phyloP scores from a whole-genome alignment of 169 alveolate genomes.

The Sarcocystis neurona region DNA sequence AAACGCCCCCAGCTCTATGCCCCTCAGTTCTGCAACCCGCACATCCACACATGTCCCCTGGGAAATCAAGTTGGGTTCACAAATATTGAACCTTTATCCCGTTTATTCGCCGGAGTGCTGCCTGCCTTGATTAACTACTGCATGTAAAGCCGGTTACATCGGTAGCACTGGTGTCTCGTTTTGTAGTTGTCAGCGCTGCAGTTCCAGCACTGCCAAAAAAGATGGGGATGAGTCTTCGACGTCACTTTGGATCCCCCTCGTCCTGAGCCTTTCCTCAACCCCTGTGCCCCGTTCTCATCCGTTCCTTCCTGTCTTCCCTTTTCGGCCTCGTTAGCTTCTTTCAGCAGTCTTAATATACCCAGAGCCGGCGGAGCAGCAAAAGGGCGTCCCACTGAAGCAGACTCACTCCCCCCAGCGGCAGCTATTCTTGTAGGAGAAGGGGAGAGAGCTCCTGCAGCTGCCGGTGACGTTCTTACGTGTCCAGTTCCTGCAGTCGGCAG shows the following conservation, averaged over 20 bases:
- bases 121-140: too few species aligned
- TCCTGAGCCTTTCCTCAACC: background rate
- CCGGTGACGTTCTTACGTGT: background rate
- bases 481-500: background rate
- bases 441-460: too few species aligned
- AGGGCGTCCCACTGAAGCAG: too few species aligned
- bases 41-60: too few species aligned
- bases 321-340: background rate
- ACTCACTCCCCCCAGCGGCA: too few species aligned
- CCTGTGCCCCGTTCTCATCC: background rate
- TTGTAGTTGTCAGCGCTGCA: constrained; percentile 51
- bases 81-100: too few species aligned
- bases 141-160: constrained; percentile 57
- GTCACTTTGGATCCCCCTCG: background rate
- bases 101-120: too few species aligned
- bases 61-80: too few species aligned
- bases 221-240: constrained; percentile 57
- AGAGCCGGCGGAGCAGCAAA: too few species aligned
- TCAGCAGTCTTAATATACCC: background rate
- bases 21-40: too few species aligned
- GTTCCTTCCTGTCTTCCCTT: background rate
- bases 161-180: constrained; percentile 51
- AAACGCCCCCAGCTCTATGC: too few species aligned
- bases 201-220: constrained; percentile 60
- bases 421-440: too few species aligned